Base-by-base conservation (phyloP, 805 yeast genomes). In the Lipomyces starkeyi region DNA sequence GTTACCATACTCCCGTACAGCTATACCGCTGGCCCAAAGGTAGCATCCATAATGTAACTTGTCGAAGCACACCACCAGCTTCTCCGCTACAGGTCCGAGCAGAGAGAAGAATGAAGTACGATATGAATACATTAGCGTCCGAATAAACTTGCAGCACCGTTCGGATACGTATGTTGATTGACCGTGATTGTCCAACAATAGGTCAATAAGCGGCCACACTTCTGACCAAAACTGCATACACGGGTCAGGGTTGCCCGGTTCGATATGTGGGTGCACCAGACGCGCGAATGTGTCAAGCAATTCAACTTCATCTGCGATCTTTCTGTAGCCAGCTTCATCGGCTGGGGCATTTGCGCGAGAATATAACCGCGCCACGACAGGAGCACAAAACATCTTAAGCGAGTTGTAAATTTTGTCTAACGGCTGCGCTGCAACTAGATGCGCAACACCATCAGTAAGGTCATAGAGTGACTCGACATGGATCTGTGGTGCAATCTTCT, bases 361-460 rank as follows among this genome's bases (percentile, higher is more conserved):
- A 59, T 20, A 34, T 58, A 54, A 61, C 64, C 65, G 73, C 61
- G 82, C 83, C 56, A 90, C 76, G 6, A 91, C 84, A 11, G 97
- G 91, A 57, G 83, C 83, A 77, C 91, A 83, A 74, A 93, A 91
- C 81, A 87, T 83, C 63, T 83, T 82, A 2, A 88, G 80, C 0
- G 88, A 83, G 58, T 83, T 82, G 71, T 83, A 84, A 60, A 89
- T 79, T 65, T 83, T 83, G 14, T 83, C 86, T 17, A 73, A 72
- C 29, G 80, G 80, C 69, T 87, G 88, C 61, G 88, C 86, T 61
- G 84, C 83, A 61, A 95, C 83, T 56, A 95, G 90, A 71, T 92
- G 91, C 4, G 96, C 93, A 68, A 95, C 83, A 49, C 98, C 99
- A 77, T 93, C 97, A 20, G 93, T 87, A 60, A 93, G 85, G 76